These are phyloP conservation scores for Trichopus zeylanicus DNA, from an alignment of 116 monocot species.

Conservation along the genomic window DNA sequence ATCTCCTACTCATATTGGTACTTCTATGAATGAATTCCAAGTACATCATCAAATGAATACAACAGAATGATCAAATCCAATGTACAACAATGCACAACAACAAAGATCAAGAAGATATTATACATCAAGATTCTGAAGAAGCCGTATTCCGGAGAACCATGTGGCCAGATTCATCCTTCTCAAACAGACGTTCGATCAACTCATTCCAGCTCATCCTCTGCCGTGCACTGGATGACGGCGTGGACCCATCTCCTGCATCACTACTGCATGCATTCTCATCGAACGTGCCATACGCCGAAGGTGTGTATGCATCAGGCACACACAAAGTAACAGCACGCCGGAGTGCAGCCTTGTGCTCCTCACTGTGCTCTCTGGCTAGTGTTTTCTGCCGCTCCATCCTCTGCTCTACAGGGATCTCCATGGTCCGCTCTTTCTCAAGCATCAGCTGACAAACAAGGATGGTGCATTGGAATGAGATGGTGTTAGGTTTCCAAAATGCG, in stretches of 20 bases:
- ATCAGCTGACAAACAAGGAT: no score
- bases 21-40: no score
- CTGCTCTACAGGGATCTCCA: slow-evolving; percentile 39
- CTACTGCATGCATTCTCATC: slow-evolving; percentile 5
- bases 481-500: no score
- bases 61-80: background rate
- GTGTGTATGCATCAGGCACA: slow-evolving; percentile 52
- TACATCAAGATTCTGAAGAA: background rate
- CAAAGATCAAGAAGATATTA: background rate
- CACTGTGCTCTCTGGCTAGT: slow-evolving; percentile 58
- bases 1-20: no score
- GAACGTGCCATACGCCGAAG: slow-evolving; percentile 14
- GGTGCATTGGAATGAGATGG: no score
- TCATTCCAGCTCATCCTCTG: slow-evolving; percentile 59
- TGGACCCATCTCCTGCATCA: background rate
- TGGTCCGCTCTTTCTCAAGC: no score
- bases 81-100: background rate
- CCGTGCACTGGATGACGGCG: slow-evolving; percentile 7
- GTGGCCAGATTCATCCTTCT: slow-evolving; percentile 33
- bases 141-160: slow-evolving; percentile 21
- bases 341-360: slow-evolving; percentile 73
- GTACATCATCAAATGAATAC: no score
- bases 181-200: slow-evolving; percentile 54
- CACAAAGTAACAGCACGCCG: slow-evolving; percentile 51
- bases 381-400: slow-evolving; percentile 67